phyloP scores from a whole-genome alignment of 1,284 basidiomycete genomes.

The Puccinia hordei region DNA sequence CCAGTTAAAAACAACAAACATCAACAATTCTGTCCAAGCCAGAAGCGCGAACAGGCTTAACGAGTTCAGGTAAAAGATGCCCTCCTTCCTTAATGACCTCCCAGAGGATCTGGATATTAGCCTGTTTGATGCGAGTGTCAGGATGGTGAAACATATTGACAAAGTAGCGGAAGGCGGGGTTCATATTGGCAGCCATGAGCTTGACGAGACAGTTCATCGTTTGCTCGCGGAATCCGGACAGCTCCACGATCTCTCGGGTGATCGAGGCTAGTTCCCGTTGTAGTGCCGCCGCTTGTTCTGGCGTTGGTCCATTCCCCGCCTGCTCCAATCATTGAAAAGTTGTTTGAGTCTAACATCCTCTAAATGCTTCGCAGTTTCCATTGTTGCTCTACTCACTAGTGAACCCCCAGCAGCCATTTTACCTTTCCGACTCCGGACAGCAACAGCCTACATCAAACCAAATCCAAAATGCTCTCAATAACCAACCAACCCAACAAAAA shows the following conservation, averaged over 20 bases:
- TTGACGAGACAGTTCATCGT: slow-evolving; percentile 43
- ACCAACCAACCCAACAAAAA: not conserved
- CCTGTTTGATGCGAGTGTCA: slow-evolving; percentile 41
- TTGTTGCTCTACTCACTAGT: not conserved
- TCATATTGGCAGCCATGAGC: slow-evolving; percentile 44
- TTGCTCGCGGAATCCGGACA: slow-evolving; percentile 34
- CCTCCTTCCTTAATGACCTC: slow-evolving; percentile 49
- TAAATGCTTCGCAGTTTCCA: not conserved
- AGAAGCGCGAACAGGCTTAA: slow-evolving; percentile 21
- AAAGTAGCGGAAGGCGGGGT: slow-evolving; percentile 48
- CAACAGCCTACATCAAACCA: slow-evolving; percentile 27
- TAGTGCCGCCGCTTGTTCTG: slow-evolving; percentile 32
- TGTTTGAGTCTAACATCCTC: not conserved
- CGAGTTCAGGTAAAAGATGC: slow-evolving; percentile 28
- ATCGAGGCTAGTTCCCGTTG: slow-evolving; percentile 47
- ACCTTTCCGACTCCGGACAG: slow-evolving; percentile 34
- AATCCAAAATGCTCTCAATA: not conserved
- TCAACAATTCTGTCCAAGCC: slow-evolving; percentile 44
- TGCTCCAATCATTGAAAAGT: not conserved
- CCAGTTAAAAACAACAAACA: slow-evolving; percentile 24
- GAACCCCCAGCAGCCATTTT: slow-evolving; percentile 35
- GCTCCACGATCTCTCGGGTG: slow-evolving; percentile 39
- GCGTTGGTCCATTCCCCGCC: slow-evolving; percentile 1
- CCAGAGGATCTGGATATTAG: slow-evolving; percentile 47
- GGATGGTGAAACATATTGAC: slow-evolving; percentile 51